A percentile compares a stretch with the other conserved stretches of the same genome.
Conservation (phyloP, 2,329 filamentous ascomycete species). For the Fusarium hostae region DNA sequence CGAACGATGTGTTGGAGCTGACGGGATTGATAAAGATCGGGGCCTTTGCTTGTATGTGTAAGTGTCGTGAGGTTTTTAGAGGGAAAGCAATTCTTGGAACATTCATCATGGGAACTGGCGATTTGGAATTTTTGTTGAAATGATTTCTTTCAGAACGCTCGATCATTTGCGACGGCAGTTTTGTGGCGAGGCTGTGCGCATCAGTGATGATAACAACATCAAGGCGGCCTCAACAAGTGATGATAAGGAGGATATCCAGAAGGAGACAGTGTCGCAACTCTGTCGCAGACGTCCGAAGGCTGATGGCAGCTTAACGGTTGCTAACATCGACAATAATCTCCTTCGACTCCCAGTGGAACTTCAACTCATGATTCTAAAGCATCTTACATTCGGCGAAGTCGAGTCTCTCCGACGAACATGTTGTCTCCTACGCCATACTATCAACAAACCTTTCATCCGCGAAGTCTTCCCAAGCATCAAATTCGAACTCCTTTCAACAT, state of each 20-base stretch:
- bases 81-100: background rate
- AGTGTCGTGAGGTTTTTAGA: background rate
- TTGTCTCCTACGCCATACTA: constrained; percentile 49
- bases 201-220: background rate
- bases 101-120: background rate
- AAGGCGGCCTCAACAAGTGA: background rate
- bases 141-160: background rate
- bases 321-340: constrained; percentile 31
- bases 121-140: background rate
- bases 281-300: fast-evolving
- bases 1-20: background rate
- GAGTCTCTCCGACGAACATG: constrained; percentile 56
- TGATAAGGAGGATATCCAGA: background rate
- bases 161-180: constrained; percentile 3
- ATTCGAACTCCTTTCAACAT: constrained; percentile 51
- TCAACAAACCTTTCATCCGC: constrained; percentile 51
- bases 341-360: constrained; percentile 56
- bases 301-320: background rate
- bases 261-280: background rate
- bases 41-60: background rate
- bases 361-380: constrained; percentile 53
- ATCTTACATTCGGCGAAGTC: constrained; percentile 57
- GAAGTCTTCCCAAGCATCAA: constrained; percentile 51
- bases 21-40: background rate
- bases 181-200: background rate